Conservation (phyloP, 495 filamentous ascomycete species). For the Cudoniella acicularis region DNA sequence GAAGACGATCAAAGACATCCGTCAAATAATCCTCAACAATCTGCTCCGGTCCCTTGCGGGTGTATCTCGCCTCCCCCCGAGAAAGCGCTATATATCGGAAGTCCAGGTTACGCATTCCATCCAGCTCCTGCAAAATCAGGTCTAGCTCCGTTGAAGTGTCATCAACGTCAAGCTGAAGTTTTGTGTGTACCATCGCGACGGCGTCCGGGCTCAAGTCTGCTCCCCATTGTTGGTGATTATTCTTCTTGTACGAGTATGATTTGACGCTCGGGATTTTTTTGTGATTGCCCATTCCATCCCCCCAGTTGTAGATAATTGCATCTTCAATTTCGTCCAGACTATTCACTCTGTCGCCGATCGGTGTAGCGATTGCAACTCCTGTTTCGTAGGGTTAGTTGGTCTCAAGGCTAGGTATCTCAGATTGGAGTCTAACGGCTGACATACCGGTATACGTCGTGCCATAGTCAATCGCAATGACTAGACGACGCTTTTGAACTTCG, state of each 20-base stretch:
- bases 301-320: conserved; percentile 9
- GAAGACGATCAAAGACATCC: conserved; percentile 3
- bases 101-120: conserved; percentile 14
- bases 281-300: neutral
- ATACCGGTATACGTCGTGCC: conserved; percentile 21
- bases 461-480: conserved; percentile 20
- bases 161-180: conserved; percentile 13
- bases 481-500: neutral
- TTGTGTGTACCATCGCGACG: conserved; percentile 18
- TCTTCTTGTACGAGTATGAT: conserved; percentile 6
- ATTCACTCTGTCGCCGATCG: conserved; percentile 1
- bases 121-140: conserved; percentile 9
- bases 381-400: neutral
- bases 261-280: conserved; percentile 16
- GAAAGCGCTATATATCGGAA: conserved; percentile 6
- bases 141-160: conserved; percentile 9
- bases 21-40: conserved; percentile 10
- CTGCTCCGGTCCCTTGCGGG: conserved; percentile 4
- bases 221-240: conserved; percentile 11
- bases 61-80: neutral
- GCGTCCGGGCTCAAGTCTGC: conserved; percentile 6
- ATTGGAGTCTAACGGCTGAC: neutral
- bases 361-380: conserved; percentile 15
- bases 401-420: neutral
- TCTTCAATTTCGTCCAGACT: conserved; percentile 7